Evolutionary conservation across 2,329 filamentous ascomycete species (phyloP).

Genomic region (Endothia cerciana): DNA sequence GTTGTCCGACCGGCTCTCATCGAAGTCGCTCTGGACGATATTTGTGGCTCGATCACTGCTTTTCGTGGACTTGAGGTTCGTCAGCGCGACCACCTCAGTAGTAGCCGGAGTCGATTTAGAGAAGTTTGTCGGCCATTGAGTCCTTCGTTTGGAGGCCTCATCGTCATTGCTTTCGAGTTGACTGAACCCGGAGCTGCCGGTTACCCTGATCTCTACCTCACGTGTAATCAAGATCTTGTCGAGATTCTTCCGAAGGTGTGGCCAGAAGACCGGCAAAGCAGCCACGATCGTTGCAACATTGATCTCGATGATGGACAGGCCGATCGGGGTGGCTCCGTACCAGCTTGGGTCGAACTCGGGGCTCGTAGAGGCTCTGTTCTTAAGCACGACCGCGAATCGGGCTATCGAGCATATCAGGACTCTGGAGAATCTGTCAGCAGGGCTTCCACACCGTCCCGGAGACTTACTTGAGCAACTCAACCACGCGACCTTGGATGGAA

Average conservation of each 20-base stretch:
- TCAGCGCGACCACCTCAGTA: not conserved
- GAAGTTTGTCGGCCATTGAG: not conserved
- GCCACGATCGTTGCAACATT: conserved; percentile 36
- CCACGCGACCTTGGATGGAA: not conserved
- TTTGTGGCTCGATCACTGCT: not conserved
- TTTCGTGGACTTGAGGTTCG: not conserved
- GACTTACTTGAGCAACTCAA: too few relatives aligned
- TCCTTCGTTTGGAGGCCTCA: not conserved
- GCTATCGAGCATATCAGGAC: conserved; percentile 33
- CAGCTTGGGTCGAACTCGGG: conserved; percentile 35
- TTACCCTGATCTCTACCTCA: conserved; percentile 33
- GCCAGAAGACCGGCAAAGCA: conserved; percentile 38
- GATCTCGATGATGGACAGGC: conserved; percentile 36
- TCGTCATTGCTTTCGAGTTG: not conserved
- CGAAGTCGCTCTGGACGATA: not conserved
- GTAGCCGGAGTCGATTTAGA: not conserved
- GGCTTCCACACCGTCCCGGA: not conserved
- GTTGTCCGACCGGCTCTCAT: not conserved
- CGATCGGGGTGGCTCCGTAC: conserved; percentile 34
- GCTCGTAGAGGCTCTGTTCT: conserved; percentile 30
- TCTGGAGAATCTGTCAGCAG: conserved; percentile 15
- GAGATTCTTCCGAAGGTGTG: conserved; percentile 33
- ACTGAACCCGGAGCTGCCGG: conserved; percentile 2
- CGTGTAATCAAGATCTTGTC: conserved; percentile 35
- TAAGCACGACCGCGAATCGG: conserved; percentile 32